Conservation (phyloP, 805 yeast genomes). For the Candida railenensis region DNA sequence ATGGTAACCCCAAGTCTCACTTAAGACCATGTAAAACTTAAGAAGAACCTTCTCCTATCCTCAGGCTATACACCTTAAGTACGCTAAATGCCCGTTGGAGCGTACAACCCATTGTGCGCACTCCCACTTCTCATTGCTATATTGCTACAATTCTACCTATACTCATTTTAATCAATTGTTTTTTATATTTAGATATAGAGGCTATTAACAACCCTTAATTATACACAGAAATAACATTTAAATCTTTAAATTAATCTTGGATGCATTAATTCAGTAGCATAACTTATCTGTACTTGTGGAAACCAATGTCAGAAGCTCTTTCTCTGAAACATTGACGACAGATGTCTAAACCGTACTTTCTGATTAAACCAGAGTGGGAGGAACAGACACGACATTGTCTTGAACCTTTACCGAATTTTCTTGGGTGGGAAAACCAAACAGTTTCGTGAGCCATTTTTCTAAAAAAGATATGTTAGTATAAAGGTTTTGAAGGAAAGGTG, state of each 20-base stretch:
- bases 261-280: conserved; percentile 5
- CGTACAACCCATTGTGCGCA: no score
- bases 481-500: neutral
- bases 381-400: conserved; percentile 99
- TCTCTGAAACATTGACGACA: conserved; percentile 99
- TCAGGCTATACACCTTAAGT: neutral
- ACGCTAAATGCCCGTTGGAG: no score
- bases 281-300: conserved; percentile 95
- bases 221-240: conserved; percentile 15
- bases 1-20: no score
- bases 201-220: conserved; percentile 12
- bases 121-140: no score
- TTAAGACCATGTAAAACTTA: no score
- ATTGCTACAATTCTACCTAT: neutral
- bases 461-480: neutral
- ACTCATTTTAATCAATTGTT: conserved; percentile 3
- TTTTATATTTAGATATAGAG: conserved; percentile 2
- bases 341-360: conserved; percentile 99
- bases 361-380: conserved; percentile 98
- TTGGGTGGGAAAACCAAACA: conserved; percentile 99
- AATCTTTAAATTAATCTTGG: conserved; percentile 3
- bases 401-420: conserved; percentile 99
- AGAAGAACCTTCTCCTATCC: neutral
- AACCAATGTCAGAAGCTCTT: conserved; percentile 98
- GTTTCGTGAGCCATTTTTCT: conserved; percentile 98